Conservation (phyloP, 148 eudicot genomes). For the Vaccinium vitisidaea region DNA sequence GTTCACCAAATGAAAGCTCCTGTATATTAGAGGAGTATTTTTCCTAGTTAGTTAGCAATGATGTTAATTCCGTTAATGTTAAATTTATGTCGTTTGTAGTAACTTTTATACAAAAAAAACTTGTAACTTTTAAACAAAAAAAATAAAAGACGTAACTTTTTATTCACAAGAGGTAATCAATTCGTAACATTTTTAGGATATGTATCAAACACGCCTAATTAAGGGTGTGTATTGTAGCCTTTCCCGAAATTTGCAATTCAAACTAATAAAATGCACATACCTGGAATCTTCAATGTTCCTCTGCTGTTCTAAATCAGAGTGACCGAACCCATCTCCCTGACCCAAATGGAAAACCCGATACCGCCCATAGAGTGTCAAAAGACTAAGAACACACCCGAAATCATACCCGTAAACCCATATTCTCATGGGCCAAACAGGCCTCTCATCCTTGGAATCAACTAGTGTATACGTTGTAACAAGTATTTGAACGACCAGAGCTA, state of each 20-base stretch:
- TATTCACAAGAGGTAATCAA: no score
- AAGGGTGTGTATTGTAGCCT: no score
- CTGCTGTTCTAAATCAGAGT: slow-evolving; percentile 55
- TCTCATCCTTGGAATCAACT: slow-evolving; percentile 57
- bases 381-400: slow-evolving; percentile 64
- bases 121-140: no score
- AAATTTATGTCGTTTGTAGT: neutral
- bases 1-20: slow-evolving; percentile 51
- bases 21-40: neutral
- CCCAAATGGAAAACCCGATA: slow-evolving; percentile 37
- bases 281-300: slow-evolving; percentile 48
- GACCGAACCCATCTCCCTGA: slow-evolving; percentile 27
- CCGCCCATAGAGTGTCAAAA: slow-evolving; percentile 57
- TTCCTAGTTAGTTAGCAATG: neutral
- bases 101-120: no score
- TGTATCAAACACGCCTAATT: no score
- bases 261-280: slow-evolving; percentile 23
- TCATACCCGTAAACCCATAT: slow-evolving; percentile 80
- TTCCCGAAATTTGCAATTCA: no score
- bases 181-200: no score
- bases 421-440: slow-evolving; percentile 93
- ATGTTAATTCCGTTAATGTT: no score
- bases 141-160: no score
- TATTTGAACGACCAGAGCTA: slow-evolving; percentile 55
- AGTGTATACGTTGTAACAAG: slow-evolving; percentile 41